Evolutionary conservation across 768 basidiomycete species (phyloP), one percentile per base, ranked within the genome.

Genomic region (Naganishia friedmannii): DNA sequence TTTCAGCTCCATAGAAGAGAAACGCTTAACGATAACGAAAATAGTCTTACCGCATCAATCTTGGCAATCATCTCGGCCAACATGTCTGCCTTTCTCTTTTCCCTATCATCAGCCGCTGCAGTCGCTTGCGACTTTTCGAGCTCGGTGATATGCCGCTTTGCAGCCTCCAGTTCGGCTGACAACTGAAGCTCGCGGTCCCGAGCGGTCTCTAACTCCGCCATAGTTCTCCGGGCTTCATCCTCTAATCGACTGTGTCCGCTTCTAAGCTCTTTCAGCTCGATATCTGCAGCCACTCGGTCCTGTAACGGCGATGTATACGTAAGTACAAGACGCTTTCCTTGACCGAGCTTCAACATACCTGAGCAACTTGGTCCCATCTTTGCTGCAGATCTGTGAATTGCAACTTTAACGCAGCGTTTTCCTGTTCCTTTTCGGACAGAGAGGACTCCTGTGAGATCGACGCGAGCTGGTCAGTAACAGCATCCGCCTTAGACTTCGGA

Each of bases 11-110:
- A 51, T 6, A 28, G 21, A 10, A 0, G 8, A 39, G 13, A 4
- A 21, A 56, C 15, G 1, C 28, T 9, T 19, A 17, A 2, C 29
- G 29, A 15, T 3, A 4, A 1, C 48, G 48, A 51, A 13, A 42
- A 42, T 23, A 19, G 26, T 72, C 90, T 77, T 74, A 95, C 95
- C 72, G 90, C 86, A 82, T 98, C 94, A 75, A 99, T 95, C 81
- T 95, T 94, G 70, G 95, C 92, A 95, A 99, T 97, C 92, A 99
- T 96, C 74, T 93, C 85, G 10, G 92, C 93, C 91, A 99, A 92
- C 86, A 97, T 97, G 84, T 98, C 95, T 77, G 95, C 93, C 82
- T 98, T 98, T 81, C 91, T 88, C 85, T 92, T 96, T 85, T 99
- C 96, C 83, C 94, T 97, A 80, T 97, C 96, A 80, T 98, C 96